Evolutionary conservation across 2,329 filamentous ascomycete species (phyloP).

Genomic region (Epichloe sp.): DNA sequence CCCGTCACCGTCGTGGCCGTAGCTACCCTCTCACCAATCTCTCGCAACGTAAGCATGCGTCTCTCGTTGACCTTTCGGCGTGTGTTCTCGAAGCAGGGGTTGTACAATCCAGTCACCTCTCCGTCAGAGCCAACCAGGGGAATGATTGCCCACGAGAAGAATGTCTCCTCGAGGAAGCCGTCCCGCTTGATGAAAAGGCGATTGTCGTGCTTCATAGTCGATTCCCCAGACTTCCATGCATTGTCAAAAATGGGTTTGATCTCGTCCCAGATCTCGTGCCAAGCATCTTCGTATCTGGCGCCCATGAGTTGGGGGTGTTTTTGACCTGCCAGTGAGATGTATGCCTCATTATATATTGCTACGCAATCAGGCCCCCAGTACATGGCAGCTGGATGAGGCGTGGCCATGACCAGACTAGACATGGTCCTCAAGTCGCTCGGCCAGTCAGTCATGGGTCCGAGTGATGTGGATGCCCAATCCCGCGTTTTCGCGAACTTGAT

Average conservation of each 20-base stretch:
- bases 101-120: slow-evolving; percentile 62
- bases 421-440: slow-evolving; percentile 57
- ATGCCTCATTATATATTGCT: slow-evolving; percentile 62
- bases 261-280: slow-evolving; percentile 63
- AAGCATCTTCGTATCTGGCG: slow-evolving; percentile 51
- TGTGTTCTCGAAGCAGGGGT: slow-evolving; percentile 73
- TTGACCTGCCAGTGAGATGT: slow-evolving; percentile 56
- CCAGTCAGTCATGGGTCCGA: slow-evolving; percentile 69
- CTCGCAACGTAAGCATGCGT: slow-evolving; percentile 64
- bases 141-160: slow-evolving; percentile 73
- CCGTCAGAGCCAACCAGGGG: slow-evolving; percentile 65
- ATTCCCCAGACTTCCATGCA: slow-evolving; percentile 57
- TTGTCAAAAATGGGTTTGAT: slow-evolving; percentile 55
- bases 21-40: slow-evolving; percentile 64
- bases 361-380: slow-evolving; percentile 65
- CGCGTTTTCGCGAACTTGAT: slow-evolving; percentile 58
- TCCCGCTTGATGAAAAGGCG: slow-evolving; percentile 58
- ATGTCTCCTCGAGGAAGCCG: slow-evolving; percentile 63
- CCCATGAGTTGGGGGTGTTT: slow-evolving; percentile 73
- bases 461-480: slow-evolving; percentile 59
- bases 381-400: slow-evolving; percentile 60
- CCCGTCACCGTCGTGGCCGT: slow-evolving; percentile 56
- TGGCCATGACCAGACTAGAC: slow-evolving; percentile 73
- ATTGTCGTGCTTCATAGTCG: slow-evolving; percentile 76
- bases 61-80: slow-evolving; percentile 64